Base-by-base conservation (phyloP, 73 alveolate genomes). In the Urostyla sp. region DNA sequence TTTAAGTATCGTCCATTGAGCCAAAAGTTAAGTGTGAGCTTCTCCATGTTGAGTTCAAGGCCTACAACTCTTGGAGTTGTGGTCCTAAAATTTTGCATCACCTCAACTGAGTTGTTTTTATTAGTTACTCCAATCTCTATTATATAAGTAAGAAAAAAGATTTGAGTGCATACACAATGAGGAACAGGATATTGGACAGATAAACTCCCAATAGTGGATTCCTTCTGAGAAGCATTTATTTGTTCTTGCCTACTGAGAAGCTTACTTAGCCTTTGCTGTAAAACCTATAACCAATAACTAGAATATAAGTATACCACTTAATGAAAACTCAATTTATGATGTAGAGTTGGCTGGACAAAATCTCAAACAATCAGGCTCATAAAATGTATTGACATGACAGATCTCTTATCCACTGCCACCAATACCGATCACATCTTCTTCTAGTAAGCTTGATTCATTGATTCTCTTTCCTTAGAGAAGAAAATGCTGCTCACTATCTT, bases 61-160 rank as follows among this genome's bases (percentile, higher is more conserved):
- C 95, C 91, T 23, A 89, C 87, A 15, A 77, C 82, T 67, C 96
- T 63, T 18, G 91, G 91, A 4, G 96, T 89, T 13, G 96, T 84
- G 38, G 96, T 89, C 78, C 91, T 89, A 49, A 89, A 89, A 37
- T 69, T 13, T 21, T 40, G 74, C 23, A 32, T 32, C 11, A 48
- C 61, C 69, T 72, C 74, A 38, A 56, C 67, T 10, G 37, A 51
- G 15, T 49, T 34, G 13, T 54, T 60, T 75, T 83, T 67, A 35
- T 49, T 61, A 55, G 57, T 30, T 15, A 72, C 84, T 52, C 92
- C 91, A 30, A 81, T 72, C 35, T 72, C 84, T 15, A 72, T 30
- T 16, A 67, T 8, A 66, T 66, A 66, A 66, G 37, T 20, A 66
- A 21, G 37, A 66, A 66, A 49, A 44, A 43, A 54, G 80, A 37